Evolutionary conservation across 2,329 filamentous ascomycete species (phyloP).

Genomic region (Cordyceps cicadae): DNA sequence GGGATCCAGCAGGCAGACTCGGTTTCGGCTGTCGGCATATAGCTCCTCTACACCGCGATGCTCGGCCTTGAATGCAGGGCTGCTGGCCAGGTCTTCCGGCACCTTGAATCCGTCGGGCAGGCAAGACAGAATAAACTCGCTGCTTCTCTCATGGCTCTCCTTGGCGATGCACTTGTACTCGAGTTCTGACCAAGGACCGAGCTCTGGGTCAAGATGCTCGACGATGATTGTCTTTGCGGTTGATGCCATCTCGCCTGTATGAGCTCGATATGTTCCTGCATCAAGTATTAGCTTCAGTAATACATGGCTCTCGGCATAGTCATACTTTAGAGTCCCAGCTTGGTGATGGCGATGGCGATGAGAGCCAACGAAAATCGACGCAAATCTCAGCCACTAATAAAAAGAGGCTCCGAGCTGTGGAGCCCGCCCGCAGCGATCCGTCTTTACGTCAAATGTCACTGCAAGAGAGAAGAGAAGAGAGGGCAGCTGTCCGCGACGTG

Average conservation of each 20-base stretch:
- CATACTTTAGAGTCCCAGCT: background rate
- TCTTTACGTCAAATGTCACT: background rate
- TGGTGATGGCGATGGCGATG: background rate
- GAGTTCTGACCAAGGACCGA: conserved; percentile 87
- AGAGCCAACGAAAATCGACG: background rate
- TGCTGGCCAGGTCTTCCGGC: conserved; percentile 45
- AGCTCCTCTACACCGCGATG: conserved; percentile 73
- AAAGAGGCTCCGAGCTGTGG: conserved; percentile 7
- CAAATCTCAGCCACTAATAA: conserved; percentile 6
- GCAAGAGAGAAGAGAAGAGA: background rate
- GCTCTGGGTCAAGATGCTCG: conserved; percentile 90
- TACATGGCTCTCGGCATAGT: background rate
- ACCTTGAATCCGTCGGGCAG: conserved; percentile 63
- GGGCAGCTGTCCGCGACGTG: background rate
- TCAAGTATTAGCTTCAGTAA: background rate
- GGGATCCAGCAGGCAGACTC: conserved; percentile 85
- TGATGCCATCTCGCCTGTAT: conserved; percentile 26
- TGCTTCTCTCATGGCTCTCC: conserved; percentile 61
- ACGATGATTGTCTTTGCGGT: conserved; percentile 74
- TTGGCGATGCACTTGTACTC: conserved; percentile 84
- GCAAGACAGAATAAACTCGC: conserved; percentile 74
- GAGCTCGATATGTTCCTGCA: background rate
- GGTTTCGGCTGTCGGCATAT: conserved; percentile 62
- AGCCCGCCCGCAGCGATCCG: conserved; percentile 3
- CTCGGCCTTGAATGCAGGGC: conserved; percentile 62